Percentiles rank a stretch among this genome's conserved stretches.
Evolutionary conservation across 495 filamentous ascomycete species (phyloP).

Genomic region (Neurospora sp.): DNA sequence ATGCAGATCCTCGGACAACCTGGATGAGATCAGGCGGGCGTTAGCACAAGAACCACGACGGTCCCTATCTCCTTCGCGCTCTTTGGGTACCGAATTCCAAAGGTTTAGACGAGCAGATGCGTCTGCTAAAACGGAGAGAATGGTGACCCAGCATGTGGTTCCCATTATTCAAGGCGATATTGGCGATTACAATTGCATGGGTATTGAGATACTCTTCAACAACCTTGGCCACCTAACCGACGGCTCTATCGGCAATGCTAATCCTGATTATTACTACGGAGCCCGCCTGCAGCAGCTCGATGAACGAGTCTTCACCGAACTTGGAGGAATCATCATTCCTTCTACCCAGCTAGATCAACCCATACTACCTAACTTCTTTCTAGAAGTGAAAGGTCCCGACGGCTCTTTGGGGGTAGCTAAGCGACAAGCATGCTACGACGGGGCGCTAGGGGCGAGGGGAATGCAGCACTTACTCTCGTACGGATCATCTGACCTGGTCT

Average conservation of each 20-base stretch:
- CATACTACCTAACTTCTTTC: not conserved
- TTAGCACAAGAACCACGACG: not conserved
- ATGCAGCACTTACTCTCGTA: not conserved
- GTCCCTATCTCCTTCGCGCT: not conserved
- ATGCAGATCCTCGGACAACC: too few relatives aligned
- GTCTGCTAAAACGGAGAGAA: fast-evolving
- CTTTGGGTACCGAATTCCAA: not conserved
- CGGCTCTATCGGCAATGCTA: not conserved
- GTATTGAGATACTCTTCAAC: not conserved
- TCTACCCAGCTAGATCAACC: not conserved
- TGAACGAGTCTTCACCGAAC: not conserved
- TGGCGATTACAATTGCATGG: fast-evolving
- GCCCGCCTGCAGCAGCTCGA: not conserved
- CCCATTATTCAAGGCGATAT: not conserved
- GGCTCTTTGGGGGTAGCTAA: not conserved
- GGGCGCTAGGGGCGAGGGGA: not conserved
- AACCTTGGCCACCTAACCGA: not conserved
- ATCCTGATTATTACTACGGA: not conserved
- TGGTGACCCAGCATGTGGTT: not conserved
- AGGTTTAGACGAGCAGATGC: fast-evolving
- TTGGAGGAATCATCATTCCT: not conserved
- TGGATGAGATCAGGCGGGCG: too few relatives aligned
- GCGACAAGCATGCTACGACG: not conserved
- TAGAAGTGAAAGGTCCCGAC: not conserved
- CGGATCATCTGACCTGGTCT: not conserved